These are phyloP conservation scores for Begonia loranthoides DNA, from an alignment of 306 rosid species.

Conservation along the genomic window DNA sequence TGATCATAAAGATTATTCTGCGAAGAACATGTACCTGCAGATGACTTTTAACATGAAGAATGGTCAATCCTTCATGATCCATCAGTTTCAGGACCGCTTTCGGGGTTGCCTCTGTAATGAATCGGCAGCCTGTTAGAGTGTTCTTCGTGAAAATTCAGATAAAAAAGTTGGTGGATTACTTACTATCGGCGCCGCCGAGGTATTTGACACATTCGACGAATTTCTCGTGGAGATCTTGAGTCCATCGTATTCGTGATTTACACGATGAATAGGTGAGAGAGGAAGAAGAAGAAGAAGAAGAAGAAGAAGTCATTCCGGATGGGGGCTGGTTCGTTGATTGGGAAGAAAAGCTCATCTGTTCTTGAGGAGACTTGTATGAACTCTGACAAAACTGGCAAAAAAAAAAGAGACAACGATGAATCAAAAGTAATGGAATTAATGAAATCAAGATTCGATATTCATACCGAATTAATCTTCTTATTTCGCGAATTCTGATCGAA, in stretches of 20 bases:
- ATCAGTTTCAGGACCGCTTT: slow-evolving; percentile 67
- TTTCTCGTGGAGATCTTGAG: slow-evolving; percentile 4
- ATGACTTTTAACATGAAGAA: slow-evolving; percentile 87
- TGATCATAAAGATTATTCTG: too few species aligned
- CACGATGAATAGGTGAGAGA: neutral
- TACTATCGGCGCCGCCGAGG: slow-evolving; percentile 6
- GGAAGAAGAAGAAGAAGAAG: neutral
- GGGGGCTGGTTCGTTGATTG: neutral
- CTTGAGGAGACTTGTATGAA: neutral
- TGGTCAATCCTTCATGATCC: slow-evolving; percentile 68
- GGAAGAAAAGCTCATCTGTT: neutral
- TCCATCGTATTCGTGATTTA: slow-evolving; percentile 7
- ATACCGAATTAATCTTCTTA: neutral
- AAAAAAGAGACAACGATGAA: neutral
- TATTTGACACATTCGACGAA: slow-evolving; percentile 3
- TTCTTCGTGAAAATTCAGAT: too few species aligned
- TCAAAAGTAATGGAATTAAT: neutral
- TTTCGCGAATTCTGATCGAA: too few species aligned
- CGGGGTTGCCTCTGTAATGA: slow-evolving; percentile 73
- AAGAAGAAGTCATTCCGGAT: neutral
- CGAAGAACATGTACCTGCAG: slow-evolving; percentile 30
- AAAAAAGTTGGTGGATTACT: neutral
- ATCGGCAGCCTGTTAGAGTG: neutral
- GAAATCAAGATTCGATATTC: neutral
- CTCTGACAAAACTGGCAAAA: slow-evolving; percentile 5